Conservation (phyloP, 148 eudicot species). For the Rhododendron molle region DNA sequence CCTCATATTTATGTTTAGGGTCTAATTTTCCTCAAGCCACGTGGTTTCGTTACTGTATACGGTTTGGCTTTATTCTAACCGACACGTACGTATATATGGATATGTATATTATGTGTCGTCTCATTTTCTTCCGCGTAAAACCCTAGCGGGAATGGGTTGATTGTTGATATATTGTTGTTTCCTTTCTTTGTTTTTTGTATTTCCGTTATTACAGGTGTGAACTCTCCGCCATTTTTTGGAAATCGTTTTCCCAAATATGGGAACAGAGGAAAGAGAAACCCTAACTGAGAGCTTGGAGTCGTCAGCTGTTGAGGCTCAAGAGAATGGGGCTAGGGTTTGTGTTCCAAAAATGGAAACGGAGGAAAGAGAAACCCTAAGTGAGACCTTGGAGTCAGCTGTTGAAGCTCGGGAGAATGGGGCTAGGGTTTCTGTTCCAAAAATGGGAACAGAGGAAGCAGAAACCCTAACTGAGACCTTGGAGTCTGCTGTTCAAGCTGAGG, state of each 20-base stretch:
- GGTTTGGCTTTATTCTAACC: neutral
- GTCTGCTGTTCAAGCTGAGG: neutral
- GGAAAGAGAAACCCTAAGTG: constrained; percentile 15
- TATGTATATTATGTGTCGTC: neutral
- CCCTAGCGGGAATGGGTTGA: neutral
- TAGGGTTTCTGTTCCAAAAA: constrained; percentile 10
- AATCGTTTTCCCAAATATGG: neutral
- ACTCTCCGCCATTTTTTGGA: neutral
- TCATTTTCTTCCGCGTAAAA: neutral
- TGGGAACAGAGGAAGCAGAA: constrained; percentile 1
- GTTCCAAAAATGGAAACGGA: neutral
- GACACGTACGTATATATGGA: neutral
- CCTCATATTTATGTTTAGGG: neutral
- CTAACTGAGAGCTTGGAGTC: neutral
- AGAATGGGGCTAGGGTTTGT: constrained; percentile 18
- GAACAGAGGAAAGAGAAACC: constrained; percentile 6
- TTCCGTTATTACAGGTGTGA: constrained; percentile 1
- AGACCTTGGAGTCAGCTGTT: neutral
- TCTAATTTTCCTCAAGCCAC: neutral
- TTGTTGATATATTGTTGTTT: neutral
- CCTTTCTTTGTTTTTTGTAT: neutral
- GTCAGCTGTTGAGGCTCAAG: neutral
- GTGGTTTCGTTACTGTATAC: neutral
- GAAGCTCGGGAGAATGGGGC: constrained; percentile 9
- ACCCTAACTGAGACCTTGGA: constrained; percentile 9